Percentiles rank a stretch among this genome's conserved stretches.
phyloP scores from a whole-genome alignment of 768 basidiomycete genomes.

The Tulasnella sp. region DNA sequence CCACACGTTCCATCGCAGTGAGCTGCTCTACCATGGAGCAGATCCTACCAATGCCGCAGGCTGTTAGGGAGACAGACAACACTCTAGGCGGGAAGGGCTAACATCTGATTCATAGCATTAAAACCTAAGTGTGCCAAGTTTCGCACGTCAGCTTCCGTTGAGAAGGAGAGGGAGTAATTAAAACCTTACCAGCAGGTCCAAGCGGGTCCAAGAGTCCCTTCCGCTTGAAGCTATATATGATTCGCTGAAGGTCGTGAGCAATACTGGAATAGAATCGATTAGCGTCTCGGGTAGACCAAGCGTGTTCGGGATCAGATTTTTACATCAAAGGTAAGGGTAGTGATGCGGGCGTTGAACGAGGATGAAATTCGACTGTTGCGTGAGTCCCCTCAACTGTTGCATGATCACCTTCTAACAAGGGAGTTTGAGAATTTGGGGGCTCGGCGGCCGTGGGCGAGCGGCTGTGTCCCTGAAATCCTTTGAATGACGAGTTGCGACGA shows the following conservation, averaged over 20 bases:
- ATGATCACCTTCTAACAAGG: constrained; percentile 36
- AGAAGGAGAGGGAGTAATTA: background rate
- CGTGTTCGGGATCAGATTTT: background rate
- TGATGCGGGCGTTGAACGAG: constrained; percentile 41
- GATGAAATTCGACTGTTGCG: constrained; percentile 46
- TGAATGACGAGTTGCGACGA: background rate
- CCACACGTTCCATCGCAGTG: constrained; percentile 77
- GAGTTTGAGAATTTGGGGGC: background rate
- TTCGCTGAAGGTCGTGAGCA: constrained; percentile 72
- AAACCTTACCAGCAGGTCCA: constrained; percentile 81
- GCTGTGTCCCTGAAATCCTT: background rate
- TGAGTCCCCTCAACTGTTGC: constrained; percentile 36
- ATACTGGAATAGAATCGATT: constrained; percentile 48
- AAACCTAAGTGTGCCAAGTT: background rate
- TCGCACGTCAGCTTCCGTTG: background rate
- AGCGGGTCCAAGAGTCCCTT: constrained; percentile 84
- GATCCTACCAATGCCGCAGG: constrained; percentile 67
- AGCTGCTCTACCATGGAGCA: constrained; percentile 83
- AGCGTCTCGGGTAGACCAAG: background rate
- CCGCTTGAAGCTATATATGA: constrained; percentile 68
- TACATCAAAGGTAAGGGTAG: constrained; percentile 81
- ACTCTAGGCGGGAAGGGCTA: constrained; percentile 46
- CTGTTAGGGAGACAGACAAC: constrained; percentile 59
- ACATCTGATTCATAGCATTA: background rate
- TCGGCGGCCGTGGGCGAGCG: background rate